These are phyloP conservation scores for Tetracladium marchalianum DNA, from an alignment of 495 filamentous ascomycete genomes.

Conservation along the genomic window DNA sequence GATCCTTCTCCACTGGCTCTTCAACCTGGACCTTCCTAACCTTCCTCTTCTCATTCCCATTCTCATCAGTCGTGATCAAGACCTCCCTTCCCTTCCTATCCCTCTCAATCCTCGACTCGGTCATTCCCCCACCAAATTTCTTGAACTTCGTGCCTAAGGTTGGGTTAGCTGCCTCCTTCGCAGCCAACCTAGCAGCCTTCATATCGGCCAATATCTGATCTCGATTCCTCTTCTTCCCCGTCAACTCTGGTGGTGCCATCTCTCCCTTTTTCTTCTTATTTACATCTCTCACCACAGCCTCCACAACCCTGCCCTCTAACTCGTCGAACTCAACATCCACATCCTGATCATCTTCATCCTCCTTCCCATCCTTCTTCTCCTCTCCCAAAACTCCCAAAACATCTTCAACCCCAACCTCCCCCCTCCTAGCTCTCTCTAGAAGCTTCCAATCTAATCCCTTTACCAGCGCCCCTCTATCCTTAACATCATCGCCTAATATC, in stretches of 20 bases:
- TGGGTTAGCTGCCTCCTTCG: constrained; percentile 45
- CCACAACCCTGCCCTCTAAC: constrained; percentile 53
- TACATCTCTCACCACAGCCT: constrained; percentile 43
- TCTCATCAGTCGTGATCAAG: constrained; percentile 72
- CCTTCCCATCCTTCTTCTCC: constrained; percentile 18
- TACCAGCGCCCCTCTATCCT: constrained; percentile 68
- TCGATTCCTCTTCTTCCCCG: constrained; percentile 60
- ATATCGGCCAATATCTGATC: constrained; percentile 78
- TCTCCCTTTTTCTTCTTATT: constrained; percentile 67
- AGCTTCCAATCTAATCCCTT: constrained; percentile 86
- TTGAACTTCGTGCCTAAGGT: constrained; percentile 71
- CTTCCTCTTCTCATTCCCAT: constrained; percentile 84
- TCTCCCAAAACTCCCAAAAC: constrained; percentile 40
- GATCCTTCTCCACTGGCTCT: constrained; percentile 26
- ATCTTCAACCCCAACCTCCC: constrained; percentile 46
- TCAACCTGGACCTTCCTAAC: constrained; percentile 44
- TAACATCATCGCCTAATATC: constrained; percentile 66
- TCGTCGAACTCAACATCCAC: constrained; percentile 73
- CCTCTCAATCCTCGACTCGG: constrained; percentile 57
- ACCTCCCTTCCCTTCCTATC: constrained; percentile 73
- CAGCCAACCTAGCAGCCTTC: constrained; percentile 57
- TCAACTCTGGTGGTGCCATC: constrained; percentile 53
- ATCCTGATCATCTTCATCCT: constrained; percentile 28
- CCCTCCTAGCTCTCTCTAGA: constrained; percentile 59
- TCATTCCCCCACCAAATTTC: constrained; percentile 58